Conservation (phyloP, 2,329 filamentous ascomycete species). For the Trichoderma sp. region DNA sequence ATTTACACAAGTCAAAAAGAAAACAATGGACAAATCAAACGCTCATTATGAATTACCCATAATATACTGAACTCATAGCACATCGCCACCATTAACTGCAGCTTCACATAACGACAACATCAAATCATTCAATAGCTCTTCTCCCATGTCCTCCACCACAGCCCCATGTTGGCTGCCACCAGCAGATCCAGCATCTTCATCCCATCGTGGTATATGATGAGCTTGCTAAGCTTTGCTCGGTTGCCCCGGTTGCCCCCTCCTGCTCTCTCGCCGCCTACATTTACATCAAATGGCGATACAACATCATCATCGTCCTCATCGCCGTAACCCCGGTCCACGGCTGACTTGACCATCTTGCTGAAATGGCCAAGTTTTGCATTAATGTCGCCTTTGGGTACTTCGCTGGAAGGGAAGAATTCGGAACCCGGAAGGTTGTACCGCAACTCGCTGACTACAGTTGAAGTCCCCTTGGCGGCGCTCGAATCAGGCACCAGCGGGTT, state of each 20-base stretch:
- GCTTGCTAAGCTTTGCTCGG: constrained; percentile 88
- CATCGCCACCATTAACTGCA: neutral
- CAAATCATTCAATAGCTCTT: constrained; percentile 46
- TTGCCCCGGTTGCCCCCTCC: constrained; percentile 86
- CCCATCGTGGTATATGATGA: constrained; percentile 87
- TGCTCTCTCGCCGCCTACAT: constrained; percentile 78
- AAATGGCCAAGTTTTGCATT: constrained; percentile 49
- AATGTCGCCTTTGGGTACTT: constrained; percentile 40
- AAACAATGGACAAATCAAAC: neutral
- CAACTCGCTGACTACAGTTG: constrained; percentile 73
- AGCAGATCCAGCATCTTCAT: constrained; percentile 94
- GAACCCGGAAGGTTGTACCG: constrained; percentile 81
- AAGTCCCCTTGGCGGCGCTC: constrained; percentile 37
- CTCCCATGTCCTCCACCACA: constrained; percentile 93
- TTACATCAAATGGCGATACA: constrained; percentile 63
- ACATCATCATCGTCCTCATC: constrained; percentile 48
- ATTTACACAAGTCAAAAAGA: neutral
- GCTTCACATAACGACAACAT: neutral
- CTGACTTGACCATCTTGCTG: constrained; percentile 47
- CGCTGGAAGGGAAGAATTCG: constrained; percentile 50
- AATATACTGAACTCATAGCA: neutral
- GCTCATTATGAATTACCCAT: neutral
- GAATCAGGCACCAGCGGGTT: constrained; percentile 50
- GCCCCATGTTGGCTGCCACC: constrained; percentile 85
- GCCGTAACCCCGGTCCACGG: constrained; percentile 32